Percentiles rank a stretch among this genome's conserved stretches.
Evolutionary conservation across 2,329 filamentous ascomycete genomes (phyloP).

Genomic region (Colletotrichum shisoi): DNA sequence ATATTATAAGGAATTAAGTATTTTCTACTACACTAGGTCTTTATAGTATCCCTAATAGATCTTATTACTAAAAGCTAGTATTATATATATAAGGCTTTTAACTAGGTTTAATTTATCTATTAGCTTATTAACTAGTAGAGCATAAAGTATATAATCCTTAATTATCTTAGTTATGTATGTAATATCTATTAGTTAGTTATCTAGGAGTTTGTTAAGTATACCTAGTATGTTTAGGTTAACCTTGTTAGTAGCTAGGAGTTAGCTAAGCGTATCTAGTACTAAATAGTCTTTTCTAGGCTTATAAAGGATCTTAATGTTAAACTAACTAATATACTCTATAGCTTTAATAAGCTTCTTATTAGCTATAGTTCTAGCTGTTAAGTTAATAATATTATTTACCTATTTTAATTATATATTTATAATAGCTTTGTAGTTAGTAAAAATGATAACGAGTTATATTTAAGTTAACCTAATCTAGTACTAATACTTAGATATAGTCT

Average conservation of each 20-base stretch:
- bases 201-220: not conserved
- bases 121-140: not conserved
- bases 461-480: not conserved
- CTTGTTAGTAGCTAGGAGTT: not conserved
- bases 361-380: not conserved
- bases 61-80: not conserved
- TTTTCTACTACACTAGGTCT: not conserved
- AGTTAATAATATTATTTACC: not conserved
- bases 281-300: not conserved
- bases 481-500: not conserved
- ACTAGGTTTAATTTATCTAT: not conserved
- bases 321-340: not conserved
- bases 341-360: not conserved
- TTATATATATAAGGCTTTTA: not conserved
- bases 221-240: not conserved
- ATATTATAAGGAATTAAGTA: not conserved
- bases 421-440: not conserved
- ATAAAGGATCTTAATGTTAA: not conserved
- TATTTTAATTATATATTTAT: not conserved
- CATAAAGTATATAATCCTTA: accelerated
- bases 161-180: not conserved
- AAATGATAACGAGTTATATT: not conserved
- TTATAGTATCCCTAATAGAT: not conserved
- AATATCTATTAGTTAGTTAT: not conserved
- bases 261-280: not conserved